Evolutionary conservation across 768 basidiomycete genomes (phyloP).

Genomic region (Sporobolomyces pararoseus): DNA sequence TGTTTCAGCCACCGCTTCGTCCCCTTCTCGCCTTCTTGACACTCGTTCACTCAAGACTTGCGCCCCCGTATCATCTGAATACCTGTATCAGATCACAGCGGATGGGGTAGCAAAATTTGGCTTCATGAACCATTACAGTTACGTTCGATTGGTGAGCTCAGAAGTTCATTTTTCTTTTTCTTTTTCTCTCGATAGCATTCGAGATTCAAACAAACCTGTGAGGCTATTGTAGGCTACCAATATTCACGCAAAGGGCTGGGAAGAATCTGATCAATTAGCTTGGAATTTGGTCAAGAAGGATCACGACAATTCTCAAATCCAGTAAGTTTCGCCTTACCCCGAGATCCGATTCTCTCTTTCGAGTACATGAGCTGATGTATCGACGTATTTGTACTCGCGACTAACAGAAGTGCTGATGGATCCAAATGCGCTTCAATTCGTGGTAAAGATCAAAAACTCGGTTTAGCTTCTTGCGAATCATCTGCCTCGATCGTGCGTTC

Average conservation of each 20-base stretch:
- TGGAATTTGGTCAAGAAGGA: neutral
- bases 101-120: constrained; percentile 2
- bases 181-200: neutral
- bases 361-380: neutral
- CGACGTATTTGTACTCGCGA: no score
- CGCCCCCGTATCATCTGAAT: constrained; percentile 3
- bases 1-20: neutral
- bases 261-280: neutral
- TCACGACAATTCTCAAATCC: neutral
- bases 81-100: constrained; percentile 1
- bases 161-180: no score
- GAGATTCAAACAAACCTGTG: neutral
- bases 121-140: neutral
- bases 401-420: constrained; percentile 9
- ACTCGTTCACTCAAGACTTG: constrained; percentile 5
- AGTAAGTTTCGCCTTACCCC: neutral
- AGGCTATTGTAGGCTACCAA: neutral
- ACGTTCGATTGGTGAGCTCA: constrained; percentile 3
- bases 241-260: neutral
- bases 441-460: constrained; percentile 1
- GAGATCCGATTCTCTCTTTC: neutral
- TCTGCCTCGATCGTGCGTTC: neutral
- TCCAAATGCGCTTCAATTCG: neutral
- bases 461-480: neutral
- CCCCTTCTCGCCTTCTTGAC: neutral